Conservation (phyloP, 768 basidiomycete species). For the Lentinula lateritia region DNA sequence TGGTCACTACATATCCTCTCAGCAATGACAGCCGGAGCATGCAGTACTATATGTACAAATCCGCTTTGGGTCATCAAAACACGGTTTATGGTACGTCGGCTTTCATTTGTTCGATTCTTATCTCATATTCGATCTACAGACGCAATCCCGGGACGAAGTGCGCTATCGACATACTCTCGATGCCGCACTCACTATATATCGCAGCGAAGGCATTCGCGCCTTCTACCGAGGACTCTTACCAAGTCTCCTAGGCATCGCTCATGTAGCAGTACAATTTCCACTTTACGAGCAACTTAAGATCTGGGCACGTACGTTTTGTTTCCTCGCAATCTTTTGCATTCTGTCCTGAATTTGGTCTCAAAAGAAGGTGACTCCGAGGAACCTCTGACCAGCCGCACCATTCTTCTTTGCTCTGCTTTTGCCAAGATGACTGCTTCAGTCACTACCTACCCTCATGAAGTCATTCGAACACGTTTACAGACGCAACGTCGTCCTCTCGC, state of each 20-base stretch:
- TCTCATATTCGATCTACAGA: conserved; percentile 39
- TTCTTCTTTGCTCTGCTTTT: conserved; percentile 86
- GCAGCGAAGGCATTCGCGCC: conserved; percentile 76
- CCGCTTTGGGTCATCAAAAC: conserved; percentile 99
- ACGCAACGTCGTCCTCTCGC: conserved; percentile 69
- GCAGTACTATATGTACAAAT: conserved; percentile 91
- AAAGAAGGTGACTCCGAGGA: conserved; percentile 40
- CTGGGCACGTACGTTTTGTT: conserved; percentile 64
- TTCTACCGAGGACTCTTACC: conserved; percentile 95
- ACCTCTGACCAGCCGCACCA: conserved; percentile 54
- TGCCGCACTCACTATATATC: conserved; percentile 86
- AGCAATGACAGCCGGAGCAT: conserved; percentile 92
- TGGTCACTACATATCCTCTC: conserved; percentile 89
- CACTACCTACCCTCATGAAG: conserved; percentile 97
- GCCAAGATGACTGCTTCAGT: conserved; percentile 96
- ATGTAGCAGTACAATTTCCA: conserved; percentile 97
- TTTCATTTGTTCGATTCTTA: conserved; percentile 7
- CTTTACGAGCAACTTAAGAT: conserved; percentile 91
- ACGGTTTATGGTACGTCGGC: conserved; percentile 81
- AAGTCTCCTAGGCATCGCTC: conserved; percentile 87
- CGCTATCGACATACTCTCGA: conserved; percentile 88
- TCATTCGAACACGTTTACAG: conserved; percentile 95
- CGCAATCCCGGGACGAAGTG: conserved; percentile 72
- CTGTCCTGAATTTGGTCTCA: not conserved
- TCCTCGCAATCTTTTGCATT: conserved; percentile 9